Conservation (phyloP, 495 filamentous ascomycete genomes). For the Thermothielavioides terrestris region DNA sequence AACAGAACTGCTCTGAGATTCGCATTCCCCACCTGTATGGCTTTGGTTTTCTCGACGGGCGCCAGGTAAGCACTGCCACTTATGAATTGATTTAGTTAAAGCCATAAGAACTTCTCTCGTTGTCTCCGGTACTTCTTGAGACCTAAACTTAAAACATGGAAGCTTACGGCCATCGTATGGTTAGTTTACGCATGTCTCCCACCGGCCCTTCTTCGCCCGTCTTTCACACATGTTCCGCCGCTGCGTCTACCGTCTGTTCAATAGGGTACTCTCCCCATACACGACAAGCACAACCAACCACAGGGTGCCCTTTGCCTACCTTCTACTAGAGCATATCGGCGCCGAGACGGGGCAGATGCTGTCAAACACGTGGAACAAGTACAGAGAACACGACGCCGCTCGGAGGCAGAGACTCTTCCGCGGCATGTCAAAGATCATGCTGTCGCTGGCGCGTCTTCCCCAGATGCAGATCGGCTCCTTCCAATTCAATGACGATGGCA, state of each 20-base stretch:
- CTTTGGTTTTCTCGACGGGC: too few species aligned
- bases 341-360: neutral
- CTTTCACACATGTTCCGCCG: neutral
- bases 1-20: neutral
- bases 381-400: neutral
- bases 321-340: neutral
- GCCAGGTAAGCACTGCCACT: too few species aligned
- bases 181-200: neutral
- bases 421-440: neutral
- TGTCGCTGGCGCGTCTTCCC: neutral
- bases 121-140: neutral
- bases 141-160: neutral
- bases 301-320: neutral
- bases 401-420: neutral
- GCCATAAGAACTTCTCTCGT: neutral
- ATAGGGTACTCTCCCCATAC: neutral
- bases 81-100: too few species aligned
- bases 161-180: too few species aligned
- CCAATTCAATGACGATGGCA: neutral
- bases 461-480: neutral
- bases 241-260: neutral
- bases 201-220: neutral
- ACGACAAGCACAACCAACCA: neutral
- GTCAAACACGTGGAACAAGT: neutral
- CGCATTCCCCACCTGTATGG: too few species aligned